These are phyloP conservation scores for Fusarium hainanense DNA, from an alignment of 2,329 filamentous ascomycete genomes.

Conservation along the genomic window DNA sequence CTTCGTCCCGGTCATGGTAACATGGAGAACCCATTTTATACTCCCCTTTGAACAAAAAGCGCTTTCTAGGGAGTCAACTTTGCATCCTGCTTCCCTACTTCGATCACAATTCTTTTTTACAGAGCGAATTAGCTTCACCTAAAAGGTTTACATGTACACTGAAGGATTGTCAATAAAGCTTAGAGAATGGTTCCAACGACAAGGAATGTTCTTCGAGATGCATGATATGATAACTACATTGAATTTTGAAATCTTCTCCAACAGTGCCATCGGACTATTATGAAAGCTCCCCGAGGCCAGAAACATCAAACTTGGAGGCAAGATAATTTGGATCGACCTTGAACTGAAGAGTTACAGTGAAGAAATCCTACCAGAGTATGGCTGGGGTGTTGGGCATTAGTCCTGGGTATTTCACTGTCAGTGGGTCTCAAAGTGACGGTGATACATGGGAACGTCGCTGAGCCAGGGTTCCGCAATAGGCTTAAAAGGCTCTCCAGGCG, in stretches of 20 bases:
- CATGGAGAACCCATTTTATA: background rate
- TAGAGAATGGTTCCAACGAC: background rate
- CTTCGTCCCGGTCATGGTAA: background rate
- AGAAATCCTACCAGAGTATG: background rate
- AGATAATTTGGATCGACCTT: background rate
- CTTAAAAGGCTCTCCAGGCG: background rate
- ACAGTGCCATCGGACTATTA: no score
- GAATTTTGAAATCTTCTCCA: background rate
- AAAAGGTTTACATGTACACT: background rate
- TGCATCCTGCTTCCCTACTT: background rate
- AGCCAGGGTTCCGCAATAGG: background rate
- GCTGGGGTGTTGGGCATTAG: background rate
- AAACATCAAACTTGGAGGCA: background rate
- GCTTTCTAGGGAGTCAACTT: background rate
- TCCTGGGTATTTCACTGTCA: background rate
- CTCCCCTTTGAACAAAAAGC: background rate
- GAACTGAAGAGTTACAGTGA: background rate
- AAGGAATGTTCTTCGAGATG: background rate
- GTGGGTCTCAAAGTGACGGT: background rate
- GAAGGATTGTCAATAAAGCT: background rate
- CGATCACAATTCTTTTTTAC: background rate
- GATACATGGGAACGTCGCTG: no score
- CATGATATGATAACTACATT: background rate
- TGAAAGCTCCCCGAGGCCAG: background rate
- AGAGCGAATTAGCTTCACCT: background rate